Percentiles rank a stretch among this genome's conserved stretches.
These are phyloP conservation scores for Apiospora phragmitis DNA, from an alignment of 2,329 filamentous ascomycete species.

Conservation along the genomic window DNA sequence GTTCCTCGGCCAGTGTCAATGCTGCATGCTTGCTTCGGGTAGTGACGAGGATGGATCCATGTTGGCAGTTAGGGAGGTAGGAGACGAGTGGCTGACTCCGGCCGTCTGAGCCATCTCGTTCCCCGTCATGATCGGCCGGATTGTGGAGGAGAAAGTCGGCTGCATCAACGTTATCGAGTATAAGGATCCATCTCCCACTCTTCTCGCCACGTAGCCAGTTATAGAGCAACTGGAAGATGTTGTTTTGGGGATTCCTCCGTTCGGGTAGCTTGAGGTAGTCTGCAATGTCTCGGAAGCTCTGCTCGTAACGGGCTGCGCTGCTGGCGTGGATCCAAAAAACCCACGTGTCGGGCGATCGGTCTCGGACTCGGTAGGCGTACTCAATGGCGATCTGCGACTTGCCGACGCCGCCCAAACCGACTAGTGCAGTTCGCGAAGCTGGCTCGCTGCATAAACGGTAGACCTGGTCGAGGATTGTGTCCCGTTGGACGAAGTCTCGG, in stretches of 20 bases:
- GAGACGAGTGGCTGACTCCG: slow-evolving; percentile 18
- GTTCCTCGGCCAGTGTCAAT: slow-evolving; percentile 21
- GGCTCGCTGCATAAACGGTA: neutral
- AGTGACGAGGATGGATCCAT: slow-evolving; percentile 33
- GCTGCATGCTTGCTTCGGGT: slow-evolving; percentile 17
- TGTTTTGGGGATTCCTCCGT: slow-evolving; percentile 22
- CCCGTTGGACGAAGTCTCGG: slow-evolving; percentile 10
- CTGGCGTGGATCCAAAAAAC: slow-evolving; percentile 37
- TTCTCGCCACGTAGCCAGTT: slow-evolving; percentile 32
- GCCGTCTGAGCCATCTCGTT: no score
- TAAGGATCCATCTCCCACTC: slow-evolving; percentile 33
- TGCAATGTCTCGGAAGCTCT: slow-evolving; percentile 33
- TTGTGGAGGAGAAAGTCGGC: slow-evolving; percentile 25
- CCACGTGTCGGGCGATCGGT: slow-evolving; percentile 18
- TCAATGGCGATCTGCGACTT: slow-evolving; percentile 16
- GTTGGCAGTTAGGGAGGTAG: slow-evolving; percentile 29
- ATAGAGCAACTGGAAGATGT: slow-evolving; percentile 27
- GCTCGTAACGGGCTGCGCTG: slow-evolving; percentile 29
- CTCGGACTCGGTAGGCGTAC: slow-evolving; percentile 18
- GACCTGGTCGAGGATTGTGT: no score
- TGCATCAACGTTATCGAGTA: slow-evolving; percentile 40
- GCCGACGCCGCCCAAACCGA: slow-evolving; percentile 10
- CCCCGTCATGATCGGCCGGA: slow-evolving; percentile 9
- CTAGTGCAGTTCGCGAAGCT: slow-evolving; percentile 10
- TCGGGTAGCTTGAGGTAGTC: slow-evolving; percentile 28